Percentiles rank a stretch among this genome's conserved stretches.
Conservation (phyloP, 2,329 filamentous ascomycete species). For the Venturia carpophila region DNA sequence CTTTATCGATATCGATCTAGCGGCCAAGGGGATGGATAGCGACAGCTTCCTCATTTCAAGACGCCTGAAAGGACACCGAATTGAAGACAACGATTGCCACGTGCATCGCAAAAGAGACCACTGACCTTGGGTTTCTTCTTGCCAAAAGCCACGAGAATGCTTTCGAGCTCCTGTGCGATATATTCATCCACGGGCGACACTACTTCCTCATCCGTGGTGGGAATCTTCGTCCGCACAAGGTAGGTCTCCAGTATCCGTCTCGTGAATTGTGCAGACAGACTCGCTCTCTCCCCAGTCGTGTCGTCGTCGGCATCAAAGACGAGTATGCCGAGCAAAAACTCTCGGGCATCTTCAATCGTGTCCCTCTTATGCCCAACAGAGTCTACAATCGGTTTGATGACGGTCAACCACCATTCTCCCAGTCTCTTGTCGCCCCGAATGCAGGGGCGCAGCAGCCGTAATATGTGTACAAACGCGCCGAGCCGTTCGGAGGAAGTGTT, state of each 20-base stretch:
- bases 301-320: constrained; percentile 54
- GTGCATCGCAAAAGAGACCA: constrained; percentile 2
- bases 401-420: constrained; percentile 63
- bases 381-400: constrained; percentile 50
- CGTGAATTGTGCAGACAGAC: constrained; percentile 44
- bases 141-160: constrained; percentile 49
- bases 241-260: constrained; percentile 43
- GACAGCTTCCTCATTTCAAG: too few species aligned
- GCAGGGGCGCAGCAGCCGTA: constrained; percentile 56
- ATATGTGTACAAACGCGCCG: constrained; percentile 60
- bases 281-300: constrained; percentile 38
- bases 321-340: constrained; percentile 57
- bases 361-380: constrained; percentile 54
- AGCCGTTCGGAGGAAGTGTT: constrained; percentile 48
- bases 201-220: constrained; percentile 31
- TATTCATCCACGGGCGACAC: constrained; percentile 38
- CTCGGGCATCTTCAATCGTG: constrained; percentile 55
- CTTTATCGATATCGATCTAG: too few species aligned
- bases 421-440: constrained; percentile 56
- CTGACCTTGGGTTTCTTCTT: constrained; percentile 58
- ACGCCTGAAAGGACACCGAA: too few species aligned
- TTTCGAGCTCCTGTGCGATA: constrained; percentile 44
- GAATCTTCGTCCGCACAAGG: constrained; percentile 34
- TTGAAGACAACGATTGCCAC: not conserved
- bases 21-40: too few species aligned